Percentiles rank a stretch among this genome's conserved stretches.
Conservation (phyloP, 2,329 filamentous ascomycete species). For the Mariannaea sp. region DNA sequence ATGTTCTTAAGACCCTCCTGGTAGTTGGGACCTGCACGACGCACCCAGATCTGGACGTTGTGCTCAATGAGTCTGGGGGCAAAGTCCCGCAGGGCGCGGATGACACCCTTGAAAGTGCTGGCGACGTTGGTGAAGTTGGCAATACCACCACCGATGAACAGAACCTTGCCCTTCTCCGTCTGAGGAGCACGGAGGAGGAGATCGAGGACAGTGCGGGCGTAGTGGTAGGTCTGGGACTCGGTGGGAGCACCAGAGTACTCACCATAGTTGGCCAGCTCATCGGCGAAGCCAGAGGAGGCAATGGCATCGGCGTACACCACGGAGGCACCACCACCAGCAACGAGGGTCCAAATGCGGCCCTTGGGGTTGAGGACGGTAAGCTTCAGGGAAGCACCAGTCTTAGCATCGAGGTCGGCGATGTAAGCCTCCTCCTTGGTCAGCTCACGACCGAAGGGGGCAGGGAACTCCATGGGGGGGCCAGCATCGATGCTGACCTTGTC, state of each 20-base stretch:
- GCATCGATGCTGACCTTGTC: constrained; percentile 91
- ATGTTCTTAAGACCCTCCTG: constrained; percentile 99
- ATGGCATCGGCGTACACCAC: constrained; percentile 99
- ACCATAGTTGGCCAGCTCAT: constrained; percentile 98
- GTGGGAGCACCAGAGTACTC: constrained; percentile 99
- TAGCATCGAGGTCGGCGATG: constrained; percentile 97
- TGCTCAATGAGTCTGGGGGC: constrained; percentile 86
- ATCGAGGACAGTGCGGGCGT: constrained; percentile 94
- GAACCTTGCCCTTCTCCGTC: constrained; percentile 90
- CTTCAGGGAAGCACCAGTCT: constrained; percentile 99
- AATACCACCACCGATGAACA: constrained; percentile 99
- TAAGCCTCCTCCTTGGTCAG: constrained; percentile 98
- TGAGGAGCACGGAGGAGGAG: constrained; percentile 92
- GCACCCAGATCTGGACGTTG: constrained; percentile 97
- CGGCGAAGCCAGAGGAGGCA: constrained; percentile 91
- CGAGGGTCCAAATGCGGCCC: constrained; percentile 96
- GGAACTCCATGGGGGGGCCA: constrained; percentile 98
- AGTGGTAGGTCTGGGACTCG: constrained; percentile 99
- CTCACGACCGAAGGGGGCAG: constrained; percentile 97
- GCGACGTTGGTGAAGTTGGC: constrained; percentile 99
- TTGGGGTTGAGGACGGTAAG: constrained; percentile 91
- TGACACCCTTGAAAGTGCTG: constrained; percentile 99
- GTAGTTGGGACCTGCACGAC: constrained; percentile 90
- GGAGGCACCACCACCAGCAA: constrained; percentile 98
- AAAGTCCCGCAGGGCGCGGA: constrained; percentile 91